Conservation (phyloP, 805 yeast species). For the Teunomyces aglyptinius region DNA sequence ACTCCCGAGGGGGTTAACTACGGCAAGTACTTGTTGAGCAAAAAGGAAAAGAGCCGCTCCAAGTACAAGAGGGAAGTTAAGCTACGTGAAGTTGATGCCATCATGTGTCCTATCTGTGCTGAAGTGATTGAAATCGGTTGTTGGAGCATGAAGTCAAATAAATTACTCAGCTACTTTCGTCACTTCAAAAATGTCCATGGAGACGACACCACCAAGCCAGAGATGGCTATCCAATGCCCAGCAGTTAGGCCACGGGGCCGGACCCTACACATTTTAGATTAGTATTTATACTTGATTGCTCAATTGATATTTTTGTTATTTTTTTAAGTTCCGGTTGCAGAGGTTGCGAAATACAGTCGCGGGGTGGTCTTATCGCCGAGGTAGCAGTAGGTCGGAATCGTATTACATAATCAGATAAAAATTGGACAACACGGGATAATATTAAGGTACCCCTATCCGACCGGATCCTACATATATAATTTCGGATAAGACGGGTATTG, state of each 20-base stretch:
- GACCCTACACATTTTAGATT: conserved; percentile 9
- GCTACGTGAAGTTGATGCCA: conserved; percentile 20
- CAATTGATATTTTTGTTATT: not conserved
- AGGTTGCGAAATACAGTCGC: not conserved
- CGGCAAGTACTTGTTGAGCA: conserved; percentile 23
- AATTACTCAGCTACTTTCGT: conserved; percentile 27
- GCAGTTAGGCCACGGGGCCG: conserved; percentile 7
- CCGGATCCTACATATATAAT: not conserved
- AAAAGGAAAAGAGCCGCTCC: conserved; percentile 13
- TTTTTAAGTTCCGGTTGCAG: not conserved
- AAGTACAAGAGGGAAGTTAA: conserved; percentile 8
- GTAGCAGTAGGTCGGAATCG: not conserved
- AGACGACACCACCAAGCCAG: conserved; percentile 6
- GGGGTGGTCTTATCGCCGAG: not conserved
- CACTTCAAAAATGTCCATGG: conserved; percentile 23
- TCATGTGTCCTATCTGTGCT: conserved; percentile 28
- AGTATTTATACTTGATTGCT: not conserved
- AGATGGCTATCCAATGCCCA: conserved; percentile 3
- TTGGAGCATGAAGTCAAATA: conserved; percentile 28
- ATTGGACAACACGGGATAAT: not conserved
- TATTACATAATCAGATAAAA: not conserved
- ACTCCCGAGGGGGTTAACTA: conserved; percentile 31
- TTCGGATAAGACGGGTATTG: not conserved
- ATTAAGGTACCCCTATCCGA: not conserved
- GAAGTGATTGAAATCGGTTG: conserved; percentile 27